Percentiles rank a stretch among this genome's conserved stretches.
Evolutionary conservation across 768 basidiomycete species (phyloP).

Genomic region (Lanmaoa pseudosensibilis): DNA sequence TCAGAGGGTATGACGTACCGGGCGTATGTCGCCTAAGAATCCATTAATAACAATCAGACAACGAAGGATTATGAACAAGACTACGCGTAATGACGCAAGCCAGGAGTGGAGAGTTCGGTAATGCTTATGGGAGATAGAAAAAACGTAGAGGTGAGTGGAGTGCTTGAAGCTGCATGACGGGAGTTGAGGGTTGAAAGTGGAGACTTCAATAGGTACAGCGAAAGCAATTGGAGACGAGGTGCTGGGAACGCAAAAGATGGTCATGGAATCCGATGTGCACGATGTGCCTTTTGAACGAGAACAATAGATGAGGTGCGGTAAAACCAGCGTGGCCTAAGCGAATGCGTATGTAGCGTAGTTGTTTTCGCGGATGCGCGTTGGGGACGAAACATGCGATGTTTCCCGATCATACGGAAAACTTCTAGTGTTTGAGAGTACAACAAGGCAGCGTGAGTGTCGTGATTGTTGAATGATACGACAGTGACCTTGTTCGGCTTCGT

Average conservation of each 20-base stretch:
- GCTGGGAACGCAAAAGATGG: neutral
- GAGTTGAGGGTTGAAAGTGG: neutral
- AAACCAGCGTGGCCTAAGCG: neutral
- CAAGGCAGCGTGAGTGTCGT: neutral
- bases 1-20: slow-evolving; percentile 8
- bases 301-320: neutral
- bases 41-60: slow-evolving; percentile 2
- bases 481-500: neutral
- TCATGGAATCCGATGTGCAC: neutral
- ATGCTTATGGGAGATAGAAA: neutral
- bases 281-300: neutral
- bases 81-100: neutral
- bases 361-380: neutral
- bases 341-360: neutral
- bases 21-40: neutral
- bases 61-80: neutral
- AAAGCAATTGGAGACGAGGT: neutral
- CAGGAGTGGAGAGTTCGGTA: neutral
- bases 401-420: neutral
- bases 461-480: neutral
- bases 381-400: neutral
- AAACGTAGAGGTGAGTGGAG: neutral
- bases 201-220: slow-evolving; percentile 7
- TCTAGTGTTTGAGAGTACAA: neutral
- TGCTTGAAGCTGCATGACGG: neutral